Evolutionary conservation across 331 rosid genomes (phyloP).

Genomic region (Rhamnella rubrinervis): DNA sequence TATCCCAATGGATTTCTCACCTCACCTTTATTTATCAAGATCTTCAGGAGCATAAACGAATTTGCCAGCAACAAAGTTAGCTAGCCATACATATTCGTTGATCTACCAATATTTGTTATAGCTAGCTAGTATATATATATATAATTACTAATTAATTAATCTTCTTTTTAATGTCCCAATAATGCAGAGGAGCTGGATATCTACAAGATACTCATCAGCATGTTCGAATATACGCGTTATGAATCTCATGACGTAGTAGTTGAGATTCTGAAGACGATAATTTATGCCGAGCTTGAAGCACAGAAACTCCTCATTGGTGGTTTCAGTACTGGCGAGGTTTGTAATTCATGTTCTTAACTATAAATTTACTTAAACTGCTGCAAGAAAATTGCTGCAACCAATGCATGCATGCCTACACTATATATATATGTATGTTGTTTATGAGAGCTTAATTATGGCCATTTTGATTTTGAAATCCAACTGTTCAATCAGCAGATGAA

Average conservation of each 20-base stretch:
- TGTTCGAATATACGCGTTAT: background rate
- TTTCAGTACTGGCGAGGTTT: conserved; percentile 16
- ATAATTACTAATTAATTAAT: background rate
- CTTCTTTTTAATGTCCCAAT: no score
- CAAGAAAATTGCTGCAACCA: no score
- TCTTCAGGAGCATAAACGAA: background rate
- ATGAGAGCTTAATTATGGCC: no score
- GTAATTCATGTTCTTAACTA: background rate
- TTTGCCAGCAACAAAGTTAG: conserved; percentile 2
- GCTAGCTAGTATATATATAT: background rate
- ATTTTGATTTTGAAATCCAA: no score
- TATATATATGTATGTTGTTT: no score
- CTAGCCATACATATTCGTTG: background rate
- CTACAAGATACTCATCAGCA: conserved; percentile 5
- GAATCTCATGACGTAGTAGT: conserved; percentile 8
- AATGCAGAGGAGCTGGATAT: conserved; percentile 12
- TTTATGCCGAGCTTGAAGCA: background rate
- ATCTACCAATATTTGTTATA: background rate
- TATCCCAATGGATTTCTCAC: conserved; percentile 12
- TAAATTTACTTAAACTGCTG: no score
- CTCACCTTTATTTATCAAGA: background rate
- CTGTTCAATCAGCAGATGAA: background rate
- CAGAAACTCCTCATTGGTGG: background rate
- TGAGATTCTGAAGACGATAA: conserved; percentile 17
- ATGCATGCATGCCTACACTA: no score